Evolutionary conservation across 306 rosid genomes (phyloP).

Genomic region (Ormosia emarginata): DNA sequence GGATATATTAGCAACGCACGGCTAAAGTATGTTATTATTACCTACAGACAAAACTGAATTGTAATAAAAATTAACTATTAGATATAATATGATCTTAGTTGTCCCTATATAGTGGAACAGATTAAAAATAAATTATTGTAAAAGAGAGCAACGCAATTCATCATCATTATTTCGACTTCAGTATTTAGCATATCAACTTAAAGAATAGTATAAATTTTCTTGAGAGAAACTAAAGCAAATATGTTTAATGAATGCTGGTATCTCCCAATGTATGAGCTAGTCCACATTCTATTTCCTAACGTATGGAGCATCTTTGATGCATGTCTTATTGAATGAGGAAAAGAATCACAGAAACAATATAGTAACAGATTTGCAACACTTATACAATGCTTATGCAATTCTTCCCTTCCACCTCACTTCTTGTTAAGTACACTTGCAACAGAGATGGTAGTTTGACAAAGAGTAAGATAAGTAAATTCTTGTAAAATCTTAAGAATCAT

Average conservation of each 20-base stretch:
- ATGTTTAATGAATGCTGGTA: too few relatives aligned
- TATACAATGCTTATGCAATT: neutral
- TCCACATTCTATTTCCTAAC: neutral
- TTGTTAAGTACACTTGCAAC: neutral
- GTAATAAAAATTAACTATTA: too few relatives aligned
- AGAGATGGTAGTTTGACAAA: neutral
- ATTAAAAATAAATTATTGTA: too few relatives aligned
- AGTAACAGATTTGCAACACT: neutral
- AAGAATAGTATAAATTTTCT: too few relatives aligned
- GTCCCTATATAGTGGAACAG: too few relatives aligned
- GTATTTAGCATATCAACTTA: too few relatives aligned
- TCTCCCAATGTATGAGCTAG: neutral
- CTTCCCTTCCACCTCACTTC: slow-evolving; percentile 5
- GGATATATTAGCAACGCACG: slow-evolving; percentile 73
- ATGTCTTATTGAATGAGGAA: slow-evolving; percentile 13
- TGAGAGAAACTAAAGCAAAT: too few relatives aligned
- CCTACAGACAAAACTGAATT: too few relatives aligned
- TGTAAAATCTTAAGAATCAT: slow-evolving; percentile 4
- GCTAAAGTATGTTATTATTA: too few relatives aligned
- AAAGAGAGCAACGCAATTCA: too few relatives aligned
- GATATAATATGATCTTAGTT: too few relatives aligned
- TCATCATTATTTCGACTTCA: too few relatives aligned
- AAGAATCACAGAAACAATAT: neutral
- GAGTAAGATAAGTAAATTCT: neutral
- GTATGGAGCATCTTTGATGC: slow-evolving; percentile 10